A percentile compares a stretch with the other conserved stretches of the same genome.
Evolutionary conservation across 805 yeast species (phyloP).

Genomic region (Hanseniaspora lindneri): DNA sequence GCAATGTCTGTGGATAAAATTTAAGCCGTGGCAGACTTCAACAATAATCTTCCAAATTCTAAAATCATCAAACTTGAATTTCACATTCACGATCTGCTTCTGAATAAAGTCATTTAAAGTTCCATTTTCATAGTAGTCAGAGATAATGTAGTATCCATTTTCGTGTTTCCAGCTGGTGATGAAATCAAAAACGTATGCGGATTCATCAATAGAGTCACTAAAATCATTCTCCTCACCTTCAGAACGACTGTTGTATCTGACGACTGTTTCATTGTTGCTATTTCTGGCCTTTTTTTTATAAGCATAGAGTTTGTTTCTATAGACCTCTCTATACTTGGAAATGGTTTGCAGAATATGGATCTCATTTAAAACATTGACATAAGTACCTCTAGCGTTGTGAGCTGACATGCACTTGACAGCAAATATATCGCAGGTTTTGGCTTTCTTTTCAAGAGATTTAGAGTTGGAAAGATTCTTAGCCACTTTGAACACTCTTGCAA

Average conservation of each 20-base stretch:
- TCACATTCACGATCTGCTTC: slow-evolving; percentile 56
- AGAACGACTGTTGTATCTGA: slow-evolving; percentile 2
- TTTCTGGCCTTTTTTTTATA: not conserved
- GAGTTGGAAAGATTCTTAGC: slow-evolving; percentile 23
- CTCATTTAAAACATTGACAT: slow-evolving; percentile 58
- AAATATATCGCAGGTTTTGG: slow-evolving; percentile 36
- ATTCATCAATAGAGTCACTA: slow-evolving; percentile 39
- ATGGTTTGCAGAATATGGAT: slow-evolving; percentile 49
- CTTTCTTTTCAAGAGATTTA: slow-evolving; percentile 36
- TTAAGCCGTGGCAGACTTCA: slow-evolving; percentile 68
- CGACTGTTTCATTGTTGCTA: not conserved
- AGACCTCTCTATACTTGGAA: slow-evolving; percentile 32
- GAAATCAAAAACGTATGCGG: slow-evolving; percentile 65
- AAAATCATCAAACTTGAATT: slow-evolving; percentile 68
- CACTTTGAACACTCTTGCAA: slow-evolving; percentile 78
- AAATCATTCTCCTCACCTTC: slow-evolving; percentile 19
- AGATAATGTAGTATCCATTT: slow-evolving; percentile 74
- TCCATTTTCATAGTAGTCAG: slow-evolving; percentile 92
- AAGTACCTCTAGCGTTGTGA: slow-evolving; percentile 38
- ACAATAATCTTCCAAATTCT: slow-evolving; percentile 92
- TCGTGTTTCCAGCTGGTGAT: slow-evolving; percentile 41
- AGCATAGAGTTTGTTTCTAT: not conserved
- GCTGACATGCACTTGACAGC: slow-evolving; percentile 82
- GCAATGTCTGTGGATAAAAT: slow-evolving; percentile 63
- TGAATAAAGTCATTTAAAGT: slow-evolving; percentile 73